phyloP scores from a whole-genome alignment of 768 basidiomycete species.

The Russula sp. region DNA sequence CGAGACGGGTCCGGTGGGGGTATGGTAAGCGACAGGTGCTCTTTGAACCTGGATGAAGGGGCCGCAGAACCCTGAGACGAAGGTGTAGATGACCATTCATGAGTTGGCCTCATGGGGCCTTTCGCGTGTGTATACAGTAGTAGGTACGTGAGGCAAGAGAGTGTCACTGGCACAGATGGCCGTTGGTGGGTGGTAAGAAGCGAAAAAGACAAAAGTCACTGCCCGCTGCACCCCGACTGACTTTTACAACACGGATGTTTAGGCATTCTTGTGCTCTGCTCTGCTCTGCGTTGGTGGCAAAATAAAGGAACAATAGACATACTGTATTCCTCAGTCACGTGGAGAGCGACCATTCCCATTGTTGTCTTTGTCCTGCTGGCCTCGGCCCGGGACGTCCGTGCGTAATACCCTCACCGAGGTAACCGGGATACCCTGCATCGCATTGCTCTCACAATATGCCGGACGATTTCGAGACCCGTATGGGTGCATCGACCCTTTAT shows the following conservation, averaged over 20 bases:
- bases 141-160: background rate
- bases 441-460: background rate
- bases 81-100: background rate
- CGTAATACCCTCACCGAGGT: too few species aligned
- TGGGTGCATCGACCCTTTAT: background rate
- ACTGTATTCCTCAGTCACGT: background rate
- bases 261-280: too few species aligned
- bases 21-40: conserved; percentile 18
- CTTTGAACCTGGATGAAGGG: conserved; percentile 11
- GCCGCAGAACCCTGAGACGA: background rate
- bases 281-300: background rate
- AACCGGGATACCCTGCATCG: background rate
- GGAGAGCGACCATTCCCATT: background rate
- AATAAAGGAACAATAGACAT: background rate
- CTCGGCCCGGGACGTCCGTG: background rate
- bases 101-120: conserved; percentile 14
- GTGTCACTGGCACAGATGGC: background rate
- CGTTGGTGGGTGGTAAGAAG: background rate
- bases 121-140: background rate
- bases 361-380: too few species aligned
- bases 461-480: background rate
- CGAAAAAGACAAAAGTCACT: background rate
- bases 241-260: too few species aligned
- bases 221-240: too few species aligned
- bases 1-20: conserved; percentile 26